Evolutionary conservation across 257 asterid species (phyloP).

Genomic region (Salvia miltiorrhiza): DNA sequence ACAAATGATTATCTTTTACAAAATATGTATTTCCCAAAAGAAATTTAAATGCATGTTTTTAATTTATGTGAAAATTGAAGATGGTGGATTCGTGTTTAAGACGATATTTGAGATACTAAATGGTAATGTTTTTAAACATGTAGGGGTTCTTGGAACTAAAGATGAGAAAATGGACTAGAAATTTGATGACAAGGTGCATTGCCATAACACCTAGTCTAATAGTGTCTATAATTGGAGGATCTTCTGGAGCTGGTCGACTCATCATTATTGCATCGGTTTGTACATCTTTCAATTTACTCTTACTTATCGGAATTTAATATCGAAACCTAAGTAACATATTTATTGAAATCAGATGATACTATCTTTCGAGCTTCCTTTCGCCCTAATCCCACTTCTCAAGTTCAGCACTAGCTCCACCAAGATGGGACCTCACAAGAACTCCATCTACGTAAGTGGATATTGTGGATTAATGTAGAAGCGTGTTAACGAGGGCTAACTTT

Average conservation of each 20-base stretch:
- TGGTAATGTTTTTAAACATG: no score
- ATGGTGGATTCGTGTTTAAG: no score
- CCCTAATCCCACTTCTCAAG: constrained; percentile 75
- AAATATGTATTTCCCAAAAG: no score
- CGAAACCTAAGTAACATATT: no score
- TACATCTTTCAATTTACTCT: no score
- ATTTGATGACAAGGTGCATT: constrained; percentile 70
- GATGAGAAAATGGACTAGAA: constrained; percentile 76
- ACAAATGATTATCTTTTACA: no score
- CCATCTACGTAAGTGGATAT: constrained; percentile 58
- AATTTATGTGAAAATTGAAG: no score
- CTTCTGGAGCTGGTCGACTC: constrained; percentile 79
- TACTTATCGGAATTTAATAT: no score
- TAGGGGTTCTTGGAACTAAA: constrained; percentile 84
- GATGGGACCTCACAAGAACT: constrained; percentile 88
- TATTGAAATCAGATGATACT: constrained; percentile 98
- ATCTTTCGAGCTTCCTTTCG: constrained; percentile 87
- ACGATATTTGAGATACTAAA: no score
- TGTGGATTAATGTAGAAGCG: no score
- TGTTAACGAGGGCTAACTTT: neutral
- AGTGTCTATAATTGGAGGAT: constrained; percentile 80
- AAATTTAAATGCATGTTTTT: no score
- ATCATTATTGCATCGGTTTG: constrained; percentile 94
- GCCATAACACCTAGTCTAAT: constrained; percentile 87
- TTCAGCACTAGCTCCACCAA: constrained; percentile 73